A percentile compares a stretch with the other conserved stretches of the same genome.
These are phyloP conservation scores for Nyctanthes arbortristis DNA, from an alignment of 257 asterid species.

Conservation along the genomic window DNA sequence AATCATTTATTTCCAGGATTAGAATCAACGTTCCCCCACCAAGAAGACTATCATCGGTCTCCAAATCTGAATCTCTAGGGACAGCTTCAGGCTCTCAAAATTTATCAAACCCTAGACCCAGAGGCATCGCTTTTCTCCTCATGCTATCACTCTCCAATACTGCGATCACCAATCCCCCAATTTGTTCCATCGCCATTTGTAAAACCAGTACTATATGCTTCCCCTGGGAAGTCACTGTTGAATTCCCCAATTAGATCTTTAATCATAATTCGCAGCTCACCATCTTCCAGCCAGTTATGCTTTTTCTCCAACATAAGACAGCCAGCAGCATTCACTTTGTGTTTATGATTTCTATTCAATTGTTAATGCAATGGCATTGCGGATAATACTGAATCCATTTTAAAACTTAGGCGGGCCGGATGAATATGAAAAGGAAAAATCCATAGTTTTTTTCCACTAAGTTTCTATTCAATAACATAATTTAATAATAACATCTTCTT, in stretches of 20 bases:
- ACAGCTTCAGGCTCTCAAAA: background rate
- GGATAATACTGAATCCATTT: too few species aligned
- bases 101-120: slow-evolving; percentile 21
- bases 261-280: slow-evolving; percentile 11
- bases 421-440: too few species aligned
- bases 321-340: too few species aligned
- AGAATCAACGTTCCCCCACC: slow-evolving; percentile 49
- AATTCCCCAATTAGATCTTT: slow-evolving; percentile 28
- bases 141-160: slow-evolving; percentile 19
- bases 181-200: slow-evolving; percentile 24
- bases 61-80: slow-evolving; percentile 45
- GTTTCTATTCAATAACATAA: too few species aligned
- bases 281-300: slow-evolving; percentile 27
- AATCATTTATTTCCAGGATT: slow-evolving; percentile 42
- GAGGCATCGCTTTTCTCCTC: slow-evolving; percentile 29
- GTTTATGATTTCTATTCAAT: too few species aligned
- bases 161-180: slow-evolving; percentile 40
- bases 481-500: too few species aligned
- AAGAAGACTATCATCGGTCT: slow-evolving; percentile 35
- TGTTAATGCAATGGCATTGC: too few species aligned
- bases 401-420: too few species aligned
- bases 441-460: too few species aligned
- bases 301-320: too few species aligned
- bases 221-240: slow-evolving; percentile 19
- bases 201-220: slow-evolving; percentile 24